Evolutionary conservation across 495 filamentous ascomycete species (phyloP).

Genomic region (Penicillium cosmopolitanum): DNA sequence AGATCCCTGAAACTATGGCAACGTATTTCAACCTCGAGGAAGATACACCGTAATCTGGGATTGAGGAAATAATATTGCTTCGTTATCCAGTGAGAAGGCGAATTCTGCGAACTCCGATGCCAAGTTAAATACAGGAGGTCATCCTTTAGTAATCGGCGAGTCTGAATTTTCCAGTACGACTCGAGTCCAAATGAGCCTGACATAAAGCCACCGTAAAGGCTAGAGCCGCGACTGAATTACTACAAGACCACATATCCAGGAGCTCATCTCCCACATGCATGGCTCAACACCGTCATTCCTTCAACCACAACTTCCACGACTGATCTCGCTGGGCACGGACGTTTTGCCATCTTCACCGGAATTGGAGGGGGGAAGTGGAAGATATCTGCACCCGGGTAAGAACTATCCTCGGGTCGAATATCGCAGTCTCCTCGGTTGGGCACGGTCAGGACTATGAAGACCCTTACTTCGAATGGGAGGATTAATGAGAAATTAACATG

Average conservation of each 20-base stretch:
- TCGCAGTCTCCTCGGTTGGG: conserved; percentile 49
- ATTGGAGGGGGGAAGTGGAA: conserved; percentile 49
- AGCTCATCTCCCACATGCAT: conserved; percentile 52
- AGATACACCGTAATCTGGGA: background rate
- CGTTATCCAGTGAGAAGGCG: background rate
- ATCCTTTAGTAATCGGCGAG: background rate
- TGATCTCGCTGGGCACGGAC: conserved; percentile 53
- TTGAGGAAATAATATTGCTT: background rate
- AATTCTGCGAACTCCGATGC: background rate
- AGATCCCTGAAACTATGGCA: background rate
- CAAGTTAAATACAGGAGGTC: background rate
- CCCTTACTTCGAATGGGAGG: conserved; percentile 50
- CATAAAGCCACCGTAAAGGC: background rate
- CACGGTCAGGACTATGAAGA: conserved; percentile 49
- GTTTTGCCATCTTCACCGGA: conserved; percentile 50
- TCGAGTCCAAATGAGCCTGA: background rate
- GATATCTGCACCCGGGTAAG: conserved; percentile 37
- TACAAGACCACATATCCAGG: conserved; percentile 48
- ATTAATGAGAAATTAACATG: conserved; percentile 43
- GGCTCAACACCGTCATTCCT: conserved; percentile 45
- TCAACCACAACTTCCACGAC: conserved; percentile 45
- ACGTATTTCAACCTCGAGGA: background rate
- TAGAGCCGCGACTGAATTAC: background rate
- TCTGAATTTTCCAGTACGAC: conserved; percentile 1
- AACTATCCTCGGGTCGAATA: conserved; percentile 33